Percentiles rank a stretch among this genome's conserved stretches.
Evolutionary conservation across 2,329 filamentous ascomycete genomes (phyloP).

Genomic region (Madurella mycetomatis): DNA sequence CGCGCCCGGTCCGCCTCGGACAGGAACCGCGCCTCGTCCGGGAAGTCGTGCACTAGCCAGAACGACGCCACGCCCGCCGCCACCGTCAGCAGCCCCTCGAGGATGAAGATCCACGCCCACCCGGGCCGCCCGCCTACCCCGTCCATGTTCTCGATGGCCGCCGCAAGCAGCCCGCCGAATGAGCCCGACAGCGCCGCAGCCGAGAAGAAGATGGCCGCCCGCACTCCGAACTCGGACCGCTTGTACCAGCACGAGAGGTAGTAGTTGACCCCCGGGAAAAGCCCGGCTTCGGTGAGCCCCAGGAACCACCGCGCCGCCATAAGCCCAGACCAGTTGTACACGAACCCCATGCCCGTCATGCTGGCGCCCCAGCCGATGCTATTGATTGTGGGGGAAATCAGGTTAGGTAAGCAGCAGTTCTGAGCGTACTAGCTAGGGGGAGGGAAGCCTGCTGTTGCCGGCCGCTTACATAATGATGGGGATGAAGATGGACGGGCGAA

Average conservation of each 20-base stretch:
- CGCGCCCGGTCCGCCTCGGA: constrained; percentile 60
- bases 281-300: constrained; percentile 68
- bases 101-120: constrained; percentile 61
- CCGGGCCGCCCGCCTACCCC: constrained; percentile 50
- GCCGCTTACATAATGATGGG: constrained; percentile 72
- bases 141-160: constrained; percentile 63
- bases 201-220: constrained; percentile 73
- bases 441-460: no score
- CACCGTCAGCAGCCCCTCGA: constrained; percentile 65
- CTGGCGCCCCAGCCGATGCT: constrained; percentile 61
- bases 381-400: no score
- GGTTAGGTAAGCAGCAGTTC: no score
- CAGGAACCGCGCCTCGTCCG: constrained; percentile 67
- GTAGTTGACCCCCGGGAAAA: constrained; percentile 66
- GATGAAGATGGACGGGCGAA: constrained; percentile 74
- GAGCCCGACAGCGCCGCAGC: constrained; percentile 72
- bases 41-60: constrained; percentile 75
- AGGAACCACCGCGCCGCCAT: constrained; percentile 68
- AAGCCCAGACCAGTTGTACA: constrained; percentile 58
- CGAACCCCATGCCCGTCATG: constrained; percentile 67
- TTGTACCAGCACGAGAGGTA: constrained; percentile 79
- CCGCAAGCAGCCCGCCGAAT: constrained; percentile 66
- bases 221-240: constrained; percentile 67
- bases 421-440: no score
- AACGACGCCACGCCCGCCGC: constrained; percentile 61